Percentiles rank a stretch among this genome's conserved stretches.
phyloP scores from a whole-genome alignment of 2,329 filamentous ascomycete species.

The Penicillium oxalicum region DNA sequence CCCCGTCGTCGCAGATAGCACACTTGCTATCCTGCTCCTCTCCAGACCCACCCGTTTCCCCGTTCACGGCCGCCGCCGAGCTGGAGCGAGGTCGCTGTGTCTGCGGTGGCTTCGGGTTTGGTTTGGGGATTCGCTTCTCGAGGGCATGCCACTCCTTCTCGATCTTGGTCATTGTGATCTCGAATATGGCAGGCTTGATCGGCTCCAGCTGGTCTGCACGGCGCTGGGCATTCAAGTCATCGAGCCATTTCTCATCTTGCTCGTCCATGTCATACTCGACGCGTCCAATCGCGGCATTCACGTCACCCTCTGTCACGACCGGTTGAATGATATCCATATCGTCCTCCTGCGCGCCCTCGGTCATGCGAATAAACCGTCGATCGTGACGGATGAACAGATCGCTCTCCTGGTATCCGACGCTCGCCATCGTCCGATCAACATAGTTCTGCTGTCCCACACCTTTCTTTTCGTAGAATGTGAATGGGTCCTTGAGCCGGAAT shows the following conservation, averaged over 20 bases:
- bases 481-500: conserved; percentile 44
- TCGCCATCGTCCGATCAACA: conserved; percentile 93
- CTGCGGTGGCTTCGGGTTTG: conserved; percentile 91
- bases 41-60: conserved; percentile 70
- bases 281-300: conserved; percentile 58
- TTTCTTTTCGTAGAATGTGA: conserved; percentile 63
- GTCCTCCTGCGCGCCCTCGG: conserved; percentile 58
- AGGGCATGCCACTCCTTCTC: conserved; percentile 97
- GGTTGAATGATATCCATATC: conserved; percentile 53
- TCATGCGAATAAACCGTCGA: conserved; percentile 59
- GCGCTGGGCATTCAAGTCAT: conserved; percentile 72
- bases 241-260: conserved; percentile 94
- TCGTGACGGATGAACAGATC: conserved; percentile 80
- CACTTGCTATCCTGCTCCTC: conserved; percentile 98
- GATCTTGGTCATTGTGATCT: conserved; percentile 97
- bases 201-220: conserved; percentile 68
- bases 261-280: conserved; percentile 99
- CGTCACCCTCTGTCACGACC: conserved; percentile 55
- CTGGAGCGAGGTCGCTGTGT: conserved; percentile 89
- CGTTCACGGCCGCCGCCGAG: conserved; percentile 90
- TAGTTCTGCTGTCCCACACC: conserved; percentile 80
- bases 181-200: conserved; percentile 89
- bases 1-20: conserved; percentile 96
- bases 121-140: conserved; percentile 94
- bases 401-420: conserved; percentile 91